Evolutionary conservation across 2,329 filamentous ascomycete genomes (phyloP).

Genomic region (Didymella exigua): DNA sequence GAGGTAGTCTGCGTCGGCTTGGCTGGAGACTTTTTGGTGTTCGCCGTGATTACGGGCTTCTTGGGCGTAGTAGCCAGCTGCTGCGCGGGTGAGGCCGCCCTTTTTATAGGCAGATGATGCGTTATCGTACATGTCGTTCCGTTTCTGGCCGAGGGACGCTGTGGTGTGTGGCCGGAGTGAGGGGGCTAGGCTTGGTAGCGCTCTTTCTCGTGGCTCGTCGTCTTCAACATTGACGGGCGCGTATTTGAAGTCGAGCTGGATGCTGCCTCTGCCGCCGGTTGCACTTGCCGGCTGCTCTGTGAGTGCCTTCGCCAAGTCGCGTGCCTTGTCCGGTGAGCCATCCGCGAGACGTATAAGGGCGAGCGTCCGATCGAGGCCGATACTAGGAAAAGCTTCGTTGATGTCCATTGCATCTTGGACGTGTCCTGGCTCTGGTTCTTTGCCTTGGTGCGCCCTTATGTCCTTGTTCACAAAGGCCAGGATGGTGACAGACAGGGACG

Average conservation of each 20-base stretch:
- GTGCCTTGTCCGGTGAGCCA: slow-evolving; percentile 62
- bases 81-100: slow-evolving; percentile 53
- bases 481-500: slow-evolving; percentile 62
- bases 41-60: slow-evolving; percentile 69
- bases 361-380: slow-evolving; percentile 56
- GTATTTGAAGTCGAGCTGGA: slow-evolving; percentile 57
- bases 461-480: slow-evolving; percentile 58
- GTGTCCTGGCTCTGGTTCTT: slow-evolving; percentile 50
- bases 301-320: slow-evolving; percentile 64
- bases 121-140: slow-evolving; percentile 60
- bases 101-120: slow-evolving; percentile 69
- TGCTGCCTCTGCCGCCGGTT: slow-evolving; percentile 44
- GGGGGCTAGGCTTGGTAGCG: slow-evolving; percentile 32
- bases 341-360: slow-evolving; percentile 63
- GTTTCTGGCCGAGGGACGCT: slow-evolving; percentile 52
- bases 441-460: slow-evolving; percentile 48
- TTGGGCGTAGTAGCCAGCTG: slow-evolving; percentile 75
- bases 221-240: slow-evolving; percentile 49
- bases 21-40: slow-evolving; percentile 63
- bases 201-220: slow-evolving; percentile 32
- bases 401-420: slow-evolving; percentile 61
- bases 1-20: slow-evolving; percentile 71
- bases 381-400: slow-evolving; percentile 58
- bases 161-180: slow-evolving; percentile 49
- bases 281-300: slow-evolving; percentile 44